Evolutionary conservation across 805 yeast genomes (phyloP), one percentile per base, ranked within the genome.

Genomic region (Suhomyces vadensis): DNA sequence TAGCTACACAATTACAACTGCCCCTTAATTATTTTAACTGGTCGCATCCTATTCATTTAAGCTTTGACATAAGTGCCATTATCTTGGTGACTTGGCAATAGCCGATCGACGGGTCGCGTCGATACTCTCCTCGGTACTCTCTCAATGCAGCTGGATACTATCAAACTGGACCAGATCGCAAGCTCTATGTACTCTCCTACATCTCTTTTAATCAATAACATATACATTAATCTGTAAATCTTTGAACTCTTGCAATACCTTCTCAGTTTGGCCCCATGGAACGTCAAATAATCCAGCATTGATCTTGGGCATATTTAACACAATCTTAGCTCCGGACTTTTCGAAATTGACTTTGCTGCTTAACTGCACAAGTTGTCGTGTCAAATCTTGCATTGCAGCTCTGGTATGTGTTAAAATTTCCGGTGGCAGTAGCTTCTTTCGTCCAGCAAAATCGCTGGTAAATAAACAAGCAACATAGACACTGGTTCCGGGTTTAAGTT

Each of bases 231-330:
- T 71, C 4, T 63, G 50, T 21, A 73, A 46, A 6, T 53, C 60
- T 17, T 65, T 49, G 47, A 43, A 53, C 17, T 44, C 54, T 13
- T 63, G 44, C 45, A 88, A 56, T 0, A 77, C 77, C 11, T 47
- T 53, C 56, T 81, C 92, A 0, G 95, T 87, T 8, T 73, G 51
- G 10, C 70, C 74, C 95, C 95, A 87, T 0, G 95, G 94, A 6
- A 86, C 90, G 1, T 75, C 75, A 60, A 87, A 88, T 2, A 88
- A 77, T 0, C 95, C 95, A 23, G 92, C 77, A 54, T 88, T 88
- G 52, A 88, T 87, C 60, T 76, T 75, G 17, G 96, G 95, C 85
- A 88, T 78, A 50, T 74, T 73, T 2, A 87, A 56, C 0, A 61
- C 58, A 11, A 58, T 50, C 10, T 47, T 38, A 2, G 58, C 47